Percentiles rank a stretch among this genome's conserved stretches.
Conservation (phyloP, 106 monocot species). For the Dioscorea alata region DNA sequence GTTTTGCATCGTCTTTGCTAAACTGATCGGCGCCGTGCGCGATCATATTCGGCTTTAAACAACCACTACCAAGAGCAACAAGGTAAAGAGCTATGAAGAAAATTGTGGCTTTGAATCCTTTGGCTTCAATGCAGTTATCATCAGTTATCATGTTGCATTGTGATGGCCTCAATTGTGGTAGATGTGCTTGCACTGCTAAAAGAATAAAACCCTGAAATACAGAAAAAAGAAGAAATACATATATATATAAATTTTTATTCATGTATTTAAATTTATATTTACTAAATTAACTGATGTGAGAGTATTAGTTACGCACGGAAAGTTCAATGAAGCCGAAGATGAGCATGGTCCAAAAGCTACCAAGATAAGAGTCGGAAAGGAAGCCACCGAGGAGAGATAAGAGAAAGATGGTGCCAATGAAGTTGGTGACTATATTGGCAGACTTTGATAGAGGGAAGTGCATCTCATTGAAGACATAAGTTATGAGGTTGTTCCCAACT, state of each 20-base stretch:
- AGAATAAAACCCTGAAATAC: slow-evolving; percentile 57
- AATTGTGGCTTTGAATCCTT: slow-evolving; percentile 48
- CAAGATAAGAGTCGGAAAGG: slow-evolving; percentile 5
- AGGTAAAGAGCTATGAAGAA: slow-evolving; percentile 75
- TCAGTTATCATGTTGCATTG: slow-evolving; percentile 53
- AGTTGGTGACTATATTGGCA: slow-evolving; percentile 5
- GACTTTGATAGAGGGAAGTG: slow-evolving; percentile 76
- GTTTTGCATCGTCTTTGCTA: slow-evolving; percentile 34
- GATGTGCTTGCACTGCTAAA: slow-evolving; percentile 70
- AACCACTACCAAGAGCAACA: slow-evolving; percentile 75
- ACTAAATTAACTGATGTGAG: too few species aligned
- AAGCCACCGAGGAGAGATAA: slow-evolving; percentile 1
- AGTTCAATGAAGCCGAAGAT: slow-evolving; percentile 94
- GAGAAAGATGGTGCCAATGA: not conserved
- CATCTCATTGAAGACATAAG: slow-evolving; percentile 97
- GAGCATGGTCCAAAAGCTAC: slow-evolving; percentile 81
- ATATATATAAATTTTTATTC: not conserved
- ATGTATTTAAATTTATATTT: not conserved
- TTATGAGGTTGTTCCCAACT: slow-evolving; percentile 97
- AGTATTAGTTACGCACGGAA: slow-evolving; percentile 44
- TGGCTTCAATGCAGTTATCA: slow-evolving; percentile 44
- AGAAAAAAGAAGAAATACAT: not conserved
- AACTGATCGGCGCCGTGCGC: slow-evolving; percentile 78
- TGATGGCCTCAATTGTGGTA: slow-evolving; percentile 62
- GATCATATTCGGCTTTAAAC: slow-evolving; percentile 82